phyloP scores from a whole-genome alignment of 1,284 basidiomycete species.

The Pseudozyma flocculosa region DNA sequence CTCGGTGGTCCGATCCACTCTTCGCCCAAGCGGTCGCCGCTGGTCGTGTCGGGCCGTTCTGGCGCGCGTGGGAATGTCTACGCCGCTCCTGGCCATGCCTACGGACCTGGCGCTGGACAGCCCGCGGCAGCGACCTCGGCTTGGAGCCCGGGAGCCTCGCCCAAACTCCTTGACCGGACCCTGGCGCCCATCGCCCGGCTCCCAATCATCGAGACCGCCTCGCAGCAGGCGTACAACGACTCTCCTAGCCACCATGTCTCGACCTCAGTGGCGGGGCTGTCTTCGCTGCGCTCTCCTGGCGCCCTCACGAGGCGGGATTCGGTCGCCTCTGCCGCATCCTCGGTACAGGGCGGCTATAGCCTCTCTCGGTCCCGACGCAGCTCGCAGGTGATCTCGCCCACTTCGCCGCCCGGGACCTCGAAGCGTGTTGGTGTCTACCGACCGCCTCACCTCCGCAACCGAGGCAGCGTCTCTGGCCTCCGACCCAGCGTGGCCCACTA shows the following conservation, averaged over 20 bases:
- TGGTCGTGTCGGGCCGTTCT: conserved; percentile 11
- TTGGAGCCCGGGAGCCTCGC: conserved; percentile 16
- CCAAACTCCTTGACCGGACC: conserved; percentile 29
- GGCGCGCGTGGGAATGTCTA: conserved; percentile 3
- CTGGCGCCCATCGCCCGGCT: conserved; percentile 15
- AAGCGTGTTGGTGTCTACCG: conserved; percentile 38
- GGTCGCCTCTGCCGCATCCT: conserved; percentile 18
- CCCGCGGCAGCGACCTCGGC: background rate
- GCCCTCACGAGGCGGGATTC: conserved; percentile 30
- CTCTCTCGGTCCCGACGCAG: conserved; percentile 32
- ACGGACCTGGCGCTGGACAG: too few species aligned
- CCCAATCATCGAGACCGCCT: too few species aligned
- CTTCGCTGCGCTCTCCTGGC: conserved; percentile 1
- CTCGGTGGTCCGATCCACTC: conserved; percentile 16
- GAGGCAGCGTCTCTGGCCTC: conserved; percentile 30
- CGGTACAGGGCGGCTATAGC: conserved; percentile 19
- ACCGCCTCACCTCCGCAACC: conserved; percentile 42
- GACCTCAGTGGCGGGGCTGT: too few species aligned
- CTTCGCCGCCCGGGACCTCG: conserved; percentile 15
- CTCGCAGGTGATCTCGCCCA: conserved; percentile 27
- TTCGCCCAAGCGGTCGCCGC: conserved; percentile 28
- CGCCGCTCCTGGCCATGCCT: conserved; percentile 7
- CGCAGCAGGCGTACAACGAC: too few species aligned
- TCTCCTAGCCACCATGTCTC: too few species aligned
- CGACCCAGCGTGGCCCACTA: conserved; percentile 44